Evolutionary conservation across 768 basidiomycete genomes (phyloP).

Genomic region (Calocybe cyanea): DNA sequence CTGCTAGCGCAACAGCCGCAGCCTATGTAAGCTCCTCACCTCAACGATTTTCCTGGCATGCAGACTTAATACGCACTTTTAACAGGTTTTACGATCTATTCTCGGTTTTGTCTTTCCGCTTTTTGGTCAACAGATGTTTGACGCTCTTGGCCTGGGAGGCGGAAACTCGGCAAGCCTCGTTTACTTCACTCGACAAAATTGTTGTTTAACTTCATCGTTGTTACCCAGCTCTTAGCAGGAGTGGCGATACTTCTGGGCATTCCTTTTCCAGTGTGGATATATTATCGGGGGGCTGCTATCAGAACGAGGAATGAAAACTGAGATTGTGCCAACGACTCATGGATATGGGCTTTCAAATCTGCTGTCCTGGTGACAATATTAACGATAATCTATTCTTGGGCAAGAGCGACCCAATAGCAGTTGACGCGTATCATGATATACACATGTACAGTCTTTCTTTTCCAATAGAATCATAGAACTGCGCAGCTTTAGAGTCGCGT

Average conservation of each 20-base stretch:
- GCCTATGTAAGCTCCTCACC: conserved; percentile 42
- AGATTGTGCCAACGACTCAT: no score
- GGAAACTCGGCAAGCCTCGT: conserved; percentile 51
- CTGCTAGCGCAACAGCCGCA: conserved; percentile 67
- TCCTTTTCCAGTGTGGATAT: conserved; percentile 73
- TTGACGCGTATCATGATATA: no score
- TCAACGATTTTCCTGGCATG: conserved; percentile 10
- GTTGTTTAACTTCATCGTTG: not conserved
- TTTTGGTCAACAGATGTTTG: conserved; percentile 58
- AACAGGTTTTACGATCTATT: conserved; percentile 42
- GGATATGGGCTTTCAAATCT: no score
- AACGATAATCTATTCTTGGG: no score
- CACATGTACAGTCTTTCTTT: no score
- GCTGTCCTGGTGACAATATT: no score
- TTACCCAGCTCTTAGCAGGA: conserved; percentile 45
- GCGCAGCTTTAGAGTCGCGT: no score
- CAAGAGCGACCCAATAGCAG: no score
- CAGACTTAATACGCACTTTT: not conserved
- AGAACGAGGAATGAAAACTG: conserved; percentile 22
- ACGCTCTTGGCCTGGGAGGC: conserved; percentile 55
- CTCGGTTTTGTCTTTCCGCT: conserved; percentile 48
- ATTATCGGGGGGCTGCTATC: conserved; percentile 59
- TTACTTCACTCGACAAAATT: not conserved
- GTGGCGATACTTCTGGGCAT: conserved; percentile 58
- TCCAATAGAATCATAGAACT: no score